Conservation (phyloP, 2,329 filamentous ascomycete species). For the Botrytis galanthina region DNA sequence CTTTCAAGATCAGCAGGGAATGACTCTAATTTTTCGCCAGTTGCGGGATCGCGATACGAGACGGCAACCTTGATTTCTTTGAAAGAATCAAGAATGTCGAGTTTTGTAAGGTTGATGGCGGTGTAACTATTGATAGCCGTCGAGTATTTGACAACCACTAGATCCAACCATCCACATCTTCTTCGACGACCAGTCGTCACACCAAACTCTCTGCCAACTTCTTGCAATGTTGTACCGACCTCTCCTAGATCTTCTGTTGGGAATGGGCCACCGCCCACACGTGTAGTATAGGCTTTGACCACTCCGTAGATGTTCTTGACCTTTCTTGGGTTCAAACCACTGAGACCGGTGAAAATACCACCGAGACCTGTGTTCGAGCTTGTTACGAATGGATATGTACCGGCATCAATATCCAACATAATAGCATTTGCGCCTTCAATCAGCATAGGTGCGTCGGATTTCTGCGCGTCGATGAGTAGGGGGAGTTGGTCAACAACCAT, state of each 20-base stretch:
- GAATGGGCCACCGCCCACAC: constrained; percentile 61
- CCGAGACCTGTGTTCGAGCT: constrained; percentile 44
- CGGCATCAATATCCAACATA: constrained; percentile 64
- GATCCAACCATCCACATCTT: constrained; percentile 59
- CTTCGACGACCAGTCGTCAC: constrained; percentile 56
- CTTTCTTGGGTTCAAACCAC: constrained; percentile 58
- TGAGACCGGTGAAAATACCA: constrained; percentile 61
- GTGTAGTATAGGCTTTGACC: constrained; percentile 52
- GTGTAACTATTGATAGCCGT: constrained; percentile 40
- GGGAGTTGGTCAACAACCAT: constrained; percentile 64
- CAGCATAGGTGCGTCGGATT: constrained; percentile 57
- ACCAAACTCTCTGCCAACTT: constrained; percentile 45
- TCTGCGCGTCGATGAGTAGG: constrained; percentile 61
- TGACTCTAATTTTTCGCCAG: constrained; percentile 51
- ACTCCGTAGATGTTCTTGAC: constrained; percentile 63
- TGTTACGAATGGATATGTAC: constrained; percentile 46
- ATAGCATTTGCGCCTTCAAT: constrained; percentile 67
- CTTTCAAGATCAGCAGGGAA: constrained; percentile 63
- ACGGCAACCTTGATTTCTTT: constrained; percentile 71
- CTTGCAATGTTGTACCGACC: constrained; percentile 47
- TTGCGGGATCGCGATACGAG: constrained; percentile 57
- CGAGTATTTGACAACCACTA: constrained; percentile 56
- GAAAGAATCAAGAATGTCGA: constrained; percentile 73
- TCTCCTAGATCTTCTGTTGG: constrained; percentile 57
- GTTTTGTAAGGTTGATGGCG: constrained; percentile 57